Evolutionary conservation across 192 early-diverging fungal species (phyloP).

Genomic region (Coemansia sp.): DNA sequence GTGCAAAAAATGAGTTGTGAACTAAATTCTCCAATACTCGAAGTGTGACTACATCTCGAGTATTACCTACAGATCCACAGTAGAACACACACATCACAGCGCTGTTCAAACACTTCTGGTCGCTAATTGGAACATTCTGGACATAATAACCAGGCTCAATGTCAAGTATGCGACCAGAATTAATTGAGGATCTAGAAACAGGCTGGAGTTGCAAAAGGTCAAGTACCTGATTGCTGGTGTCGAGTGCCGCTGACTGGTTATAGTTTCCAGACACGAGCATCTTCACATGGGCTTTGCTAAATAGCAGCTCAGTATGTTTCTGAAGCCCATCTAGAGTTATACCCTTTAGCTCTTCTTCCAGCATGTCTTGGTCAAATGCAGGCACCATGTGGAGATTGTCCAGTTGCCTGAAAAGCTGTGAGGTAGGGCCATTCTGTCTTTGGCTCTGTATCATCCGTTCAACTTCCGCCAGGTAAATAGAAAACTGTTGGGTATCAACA

Average conservation of each 20-base stretch:
- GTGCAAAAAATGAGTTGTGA: conserved; percentile 81
- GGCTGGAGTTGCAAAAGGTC: conserved; percentile 59
- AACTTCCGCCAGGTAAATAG: conserved; percentile 14
- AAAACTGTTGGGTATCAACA: conserved; percentile 67
- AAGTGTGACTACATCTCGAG: conserved; percentile 58
- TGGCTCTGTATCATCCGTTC: background rate
- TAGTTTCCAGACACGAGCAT: conserved; percentile 84
- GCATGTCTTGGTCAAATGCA: conserved; percentile 63
- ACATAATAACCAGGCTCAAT: conserved; percentile 33
- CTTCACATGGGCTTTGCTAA: conserved; percentile 68
- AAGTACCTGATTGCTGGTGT: conserved; percentile 57
- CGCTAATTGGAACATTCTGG: conserved; percentile 29
- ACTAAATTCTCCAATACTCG: conserved; percentile 72
- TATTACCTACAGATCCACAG: conserved; percentile 67
- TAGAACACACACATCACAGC: conserved; percentile 77
- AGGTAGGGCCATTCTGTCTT: background rate
- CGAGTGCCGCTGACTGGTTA: conserved; percentile 62
- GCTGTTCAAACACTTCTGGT: conserved; percentile 78
- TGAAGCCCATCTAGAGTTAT: conserved; percentile 70
- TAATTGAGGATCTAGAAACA: conserved; percentile 32
- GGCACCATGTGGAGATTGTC: background rate
- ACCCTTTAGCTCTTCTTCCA: conserved; percentile 65
- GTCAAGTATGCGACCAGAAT: background rate
- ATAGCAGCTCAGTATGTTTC: conserved; percentile 67
- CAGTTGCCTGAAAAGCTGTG: background rate